Evolutionary conservation across 2,329 filamentous ascomycete genomes (phyloP), one percentile per base, ranked within the genome.

Genomic region (Immersiporthe knoxdaviesiana): DNA sequence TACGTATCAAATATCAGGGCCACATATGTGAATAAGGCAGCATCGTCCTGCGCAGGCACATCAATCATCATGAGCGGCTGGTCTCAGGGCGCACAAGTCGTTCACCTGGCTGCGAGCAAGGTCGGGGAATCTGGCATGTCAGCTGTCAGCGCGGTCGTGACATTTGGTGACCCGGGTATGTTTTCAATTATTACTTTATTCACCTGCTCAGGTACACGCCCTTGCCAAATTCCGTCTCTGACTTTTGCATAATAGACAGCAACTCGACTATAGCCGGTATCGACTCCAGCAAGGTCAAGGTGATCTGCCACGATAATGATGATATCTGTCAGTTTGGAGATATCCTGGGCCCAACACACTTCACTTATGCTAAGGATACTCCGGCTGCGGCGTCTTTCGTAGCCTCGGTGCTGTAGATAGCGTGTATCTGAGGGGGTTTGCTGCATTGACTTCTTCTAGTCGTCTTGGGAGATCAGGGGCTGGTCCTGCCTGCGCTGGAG

Each of bases 31-130:
- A 68, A 60, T 1, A 44, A 76, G 56, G 77, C 79, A 1, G 74
- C 77, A 39, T 72, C 70, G 10, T 68, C 74, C 6, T 84, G 82
- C 67, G 80, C 81, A 0, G 72, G 75, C 37, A 82, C 81, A 2
- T 77, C 79, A 39, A 72, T 84, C 54, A 80, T 83, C 10, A 76
- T 84, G 73, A 76, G 79, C 10, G 82, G 82, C 14, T 84, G 76
- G 63, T 75, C 74, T 18, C 76, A 78, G 66, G 77, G 77, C 32
- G 75, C 72, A 5, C 76, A 77, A 68, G 66, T 78, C 37, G 73
- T 77, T 30, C 75, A 76, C 68, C 75, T 75, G 41, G 74, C 76
- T n/a, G 73, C 73, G 7, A 65, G 32, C 18, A 44, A 73, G 10
- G 67, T 77, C 16, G 68, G 73, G 24, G 32, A 70, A 11, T 27